Evolutionary conservation across 805 yeast species (phyloP), one percentile per base, ranked within the genome.

Genomic region (Suhomyces vadensis): DNA sequence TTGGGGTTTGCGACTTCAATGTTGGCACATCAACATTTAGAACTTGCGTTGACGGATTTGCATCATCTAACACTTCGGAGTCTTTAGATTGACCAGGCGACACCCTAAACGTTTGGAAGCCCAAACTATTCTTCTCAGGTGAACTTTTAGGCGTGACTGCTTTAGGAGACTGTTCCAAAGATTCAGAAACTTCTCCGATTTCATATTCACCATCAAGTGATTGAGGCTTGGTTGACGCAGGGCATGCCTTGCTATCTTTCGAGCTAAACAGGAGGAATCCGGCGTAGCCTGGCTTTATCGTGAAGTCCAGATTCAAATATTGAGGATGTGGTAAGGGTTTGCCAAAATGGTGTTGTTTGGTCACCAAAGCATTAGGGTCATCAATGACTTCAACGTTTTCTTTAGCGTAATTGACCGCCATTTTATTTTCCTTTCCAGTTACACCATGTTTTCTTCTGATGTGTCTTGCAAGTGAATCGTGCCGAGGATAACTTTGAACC

Each of bases 321-420:
- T 54, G 59, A 1, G 68, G 67, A 35, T 56, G 66, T 3, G 69
- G 65, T 27, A 64, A 48, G 6, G 69, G 63, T 26, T 51, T 52
- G 10, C 13, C 55, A 46, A 48, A 45, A 37, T 36, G 39, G 39
- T 44, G 49, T 10, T 39, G 47, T 29, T 41, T 41, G 6, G 42
- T 41, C 11, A 43, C 43, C 4, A 35, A 22, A n/a, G 43, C 52
- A 2, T 43, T 45, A 5, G 59, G 54, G 39, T 67, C 72, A 38
- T 67, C 73, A 17, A 67, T 60, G 8, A 64, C 54, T 35, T 65
- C 73, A 1, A 71, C 75, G 41, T 68, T 64, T 35, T 67, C 70
- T 44, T 71, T 67, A 3, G 76, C 76, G 46, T 68, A 64, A 48
- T 63, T 61, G n/a, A 71, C 74, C 1, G 76, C 76, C 54, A 63